A percentile compares a stretch with the other conserved stretches of the same genome.
Conservation (phyloP, 805 yeast species). For the Candida anglica region DNA sequence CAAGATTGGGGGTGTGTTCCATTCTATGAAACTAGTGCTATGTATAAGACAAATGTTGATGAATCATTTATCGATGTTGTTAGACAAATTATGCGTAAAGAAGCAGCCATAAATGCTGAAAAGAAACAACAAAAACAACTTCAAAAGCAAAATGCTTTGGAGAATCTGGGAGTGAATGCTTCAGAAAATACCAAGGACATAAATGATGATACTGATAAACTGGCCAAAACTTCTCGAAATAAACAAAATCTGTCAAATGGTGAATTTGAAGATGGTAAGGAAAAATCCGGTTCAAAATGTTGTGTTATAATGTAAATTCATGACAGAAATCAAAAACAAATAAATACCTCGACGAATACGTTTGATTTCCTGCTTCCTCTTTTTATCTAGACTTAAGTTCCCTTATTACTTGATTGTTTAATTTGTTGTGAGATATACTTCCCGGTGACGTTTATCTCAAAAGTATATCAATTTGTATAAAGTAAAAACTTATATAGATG, state of each 20-base stretch:
- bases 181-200: conserved; percentile 1
- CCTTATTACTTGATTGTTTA: too few species aligned
- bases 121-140: conserved; percentile 41
- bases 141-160: conserved; percentile 24
- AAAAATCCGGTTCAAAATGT: conserved; percentile 2
- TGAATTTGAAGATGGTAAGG: conserved; percentile 5
- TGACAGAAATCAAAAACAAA: not conserved
- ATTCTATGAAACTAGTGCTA: conserved; percentile 91
- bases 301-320: conserved; percentile 2
- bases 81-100: conserved; percentile 82
- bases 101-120: conserved; percentile 43
- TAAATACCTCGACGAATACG: not conserved
- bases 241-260: conserved; percentile 1
- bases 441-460: too few species aligned
- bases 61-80: conserved; percentile 88
- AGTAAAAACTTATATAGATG: too few species aligned
- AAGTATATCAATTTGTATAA: too few species aligned
- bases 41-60: conserved; percentile 82
- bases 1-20: conserved; percentile 88
- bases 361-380: not conserved
- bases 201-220: not conserved
- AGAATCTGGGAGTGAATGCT: conserved; percentile 1
- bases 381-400: too few species aligned
- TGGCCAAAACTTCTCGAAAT: conserved; percentile 2
- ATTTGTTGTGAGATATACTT: too few species aligned